These are phyloP conservation scores for Eucalyptus decipiens DNA, from an alignment of 345 rosid species.

Conservation along the genomic window DNA sequence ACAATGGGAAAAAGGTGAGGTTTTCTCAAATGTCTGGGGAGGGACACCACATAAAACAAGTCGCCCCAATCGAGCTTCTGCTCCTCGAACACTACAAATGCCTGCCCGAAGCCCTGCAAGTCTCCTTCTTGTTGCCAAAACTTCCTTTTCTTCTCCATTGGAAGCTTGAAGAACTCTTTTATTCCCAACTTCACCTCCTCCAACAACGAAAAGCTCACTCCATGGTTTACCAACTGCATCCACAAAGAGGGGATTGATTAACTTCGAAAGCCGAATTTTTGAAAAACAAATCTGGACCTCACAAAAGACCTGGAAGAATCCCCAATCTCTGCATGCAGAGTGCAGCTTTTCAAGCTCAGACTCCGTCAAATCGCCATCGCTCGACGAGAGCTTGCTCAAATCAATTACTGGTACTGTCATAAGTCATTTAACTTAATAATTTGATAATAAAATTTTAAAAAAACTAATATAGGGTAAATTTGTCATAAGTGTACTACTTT, in stretches of 20 bases:
- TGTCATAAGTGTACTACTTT: too few relatives aligned
- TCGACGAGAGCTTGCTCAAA: neutral
- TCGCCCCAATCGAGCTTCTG: neutral
- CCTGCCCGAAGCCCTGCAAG: neutral
- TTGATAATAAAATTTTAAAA: too few relatives aligned
- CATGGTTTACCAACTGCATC: neutral
- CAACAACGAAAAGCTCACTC: neutral
- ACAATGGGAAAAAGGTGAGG: neutral
- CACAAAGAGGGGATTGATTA: neutral
- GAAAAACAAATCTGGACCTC: neutral
- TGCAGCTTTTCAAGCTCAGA: neutral
- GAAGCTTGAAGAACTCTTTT: neutral
- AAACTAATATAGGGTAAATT: too few relatives aligned
- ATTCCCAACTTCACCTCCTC: neutral
- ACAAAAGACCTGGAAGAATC: neutral
- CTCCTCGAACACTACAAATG: neutral
- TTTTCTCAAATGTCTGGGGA: neutral
- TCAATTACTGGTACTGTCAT: neutral
- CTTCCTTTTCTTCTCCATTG: neutral
- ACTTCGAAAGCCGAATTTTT: neutral
- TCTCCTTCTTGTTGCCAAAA: neutral
- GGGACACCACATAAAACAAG: neutral
- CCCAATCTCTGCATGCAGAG: neutral
- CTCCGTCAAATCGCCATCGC: neutral
- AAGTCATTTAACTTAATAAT: too few relatives aligned